phyloP scores from a whole-genome alignment of 768 basidiomycete genomes.

The Chalciporus pseudorubinellus region DNA sequence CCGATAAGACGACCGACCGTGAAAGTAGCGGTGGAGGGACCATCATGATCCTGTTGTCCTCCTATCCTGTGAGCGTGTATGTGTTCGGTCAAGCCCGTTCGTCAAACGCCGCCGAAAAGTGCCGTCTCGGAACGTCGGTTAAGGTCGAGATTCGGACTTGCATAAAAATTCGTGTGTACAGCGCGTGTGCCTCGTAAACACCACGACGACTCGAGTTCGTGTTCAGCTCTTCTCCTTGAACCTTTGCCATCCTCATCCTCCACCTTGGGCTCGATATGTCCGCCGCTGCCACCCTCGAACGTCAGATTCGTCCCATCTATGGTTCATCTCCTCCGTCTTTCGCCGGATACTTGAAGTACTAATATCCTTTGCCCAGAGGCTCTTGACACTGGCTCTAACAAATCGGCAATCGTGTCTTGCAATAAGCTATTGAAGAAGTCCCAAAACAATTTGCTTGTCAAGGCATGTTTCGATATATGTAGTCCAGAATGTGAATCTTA shows the following conservation, averaged over 20 bases:
- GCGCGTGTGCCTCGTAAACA: conserved; percentile 3
- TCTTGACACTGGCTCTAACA: conserved; percentile 82
- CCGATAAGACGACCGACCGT: conserved; percentile 23
- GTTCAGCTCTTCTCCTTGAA: conserved; percentile 5
- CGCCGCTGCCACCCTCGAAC: conserved; percentile 57
- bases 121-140: conserved; percentile 29
- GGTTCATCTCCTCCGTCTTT: no score
- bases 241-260: not conserved
- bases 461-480: conserved; percentile 39
- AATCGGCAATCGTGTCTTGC: conserved; percentile 80
- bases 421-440: conserved; percentile 89
- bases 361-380: conserved; percentile 54
- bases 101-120: conserved; percentile 23
- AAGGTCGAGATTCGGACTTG: conserved; percentile 10
- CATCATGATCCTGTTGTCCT: conserved; percentile 27
- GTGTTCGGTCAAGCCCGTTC: conserved; percentile 1
- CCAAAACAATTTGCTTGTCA: conserved; percentile 67
- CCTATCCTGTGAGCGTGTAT: not conserved
- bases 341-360: not conserved
- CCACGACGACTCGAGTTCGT: conserved; percentile 1
- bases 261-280: conserved; percentile 40
- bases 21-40: conserved; percentile 40
- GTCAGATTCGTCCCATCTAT: conserved; percentile 84
- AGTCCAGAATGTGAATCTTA: not conserved
- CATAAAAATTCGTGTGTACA: conserved; percentile 26